Percentiles rank a stretch among this genome's conserved stretches.
These are phyloP conservation scores for Penicillium samsonianum DNA, from an alignment of 495 filamentous ascomycete genomes.

Conservation along the genomic window DNA sequence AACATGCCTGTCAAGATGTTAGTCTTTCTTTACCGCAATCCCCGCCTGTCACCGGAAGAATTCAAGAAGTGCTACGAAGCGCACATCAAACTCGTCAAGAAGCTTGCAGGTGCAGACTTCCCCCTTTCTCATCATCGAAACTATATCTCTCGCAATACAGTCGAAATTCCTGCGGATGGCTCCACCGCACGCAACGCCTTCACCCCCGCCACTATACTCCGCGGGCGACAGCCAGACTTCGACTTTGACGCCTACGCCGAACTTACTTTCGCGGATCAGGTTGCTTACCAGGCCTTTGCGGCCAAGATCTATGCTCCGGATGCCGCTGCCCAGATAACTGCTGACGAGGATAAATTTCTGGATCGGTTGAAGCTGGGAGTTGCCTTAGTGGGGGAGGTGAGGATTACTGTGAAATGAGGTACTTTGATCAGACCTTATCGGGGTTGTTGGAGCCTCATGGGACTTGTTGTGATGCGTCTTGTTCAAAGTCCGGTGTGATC, in stretches of 20 bases:
- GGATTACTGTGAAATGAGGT: slow-evolving; percentile 19
- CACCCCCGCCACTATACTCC: slow-evolving; percentile 34
- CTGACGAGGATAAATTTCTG: slow-evolving; percentile 38
- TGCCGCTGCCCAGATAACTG: slow-evolving; percentile 23
- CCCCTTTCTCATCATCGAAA: slow-evolving; percentile 27
- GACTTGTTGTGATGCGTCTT: neutral
- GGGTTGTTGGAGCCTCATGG: neutral
- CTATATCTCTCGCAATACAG: slow-evolving; percentile 23
- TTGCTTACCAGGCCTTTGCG: slow-evolving; percentile 29
- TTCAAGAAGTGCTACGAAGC: slow-evolving; percentile 28
- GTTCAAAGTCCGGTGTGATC: neutral
- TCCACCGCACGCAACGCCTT: slow-evolving; percentile 21
- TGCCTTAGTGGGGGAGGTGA: slow-evolving; percentile 32
- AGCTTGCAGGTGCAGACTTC: slow-evolving; percentile 19
- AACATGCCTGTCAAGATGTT: slow-evolving; percentile 23
- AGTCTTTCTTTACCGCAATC: slow-evolving; percentile 29
- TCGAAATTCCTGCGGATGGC: slow-evolving; percentile 17
- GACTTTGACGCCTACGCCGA: slow-evolving; percentile 43
- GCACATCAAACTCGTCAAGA: slow-evolving; percentile 22
- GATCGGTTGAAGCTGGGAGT: slow-evolving; percentile 29
- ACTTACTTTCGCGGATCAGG: slow-evolving; percentile 36
- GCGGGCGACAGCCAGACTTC: slow-evolving; percentile 40
- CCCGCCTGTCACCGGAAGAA: slow-evolving; percentile 22
- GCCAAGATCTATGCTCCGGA: slow-evolving; percentile 28
- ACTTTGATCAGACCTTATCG: neutral